A percentile compares a stretch with the other conserved stretches of the same genome.
These are phyloP conservation scores for Starmerella stigmatis DNA, from an alignment of 805 yeast genomes.

Conservation along the genomic window DNA sequence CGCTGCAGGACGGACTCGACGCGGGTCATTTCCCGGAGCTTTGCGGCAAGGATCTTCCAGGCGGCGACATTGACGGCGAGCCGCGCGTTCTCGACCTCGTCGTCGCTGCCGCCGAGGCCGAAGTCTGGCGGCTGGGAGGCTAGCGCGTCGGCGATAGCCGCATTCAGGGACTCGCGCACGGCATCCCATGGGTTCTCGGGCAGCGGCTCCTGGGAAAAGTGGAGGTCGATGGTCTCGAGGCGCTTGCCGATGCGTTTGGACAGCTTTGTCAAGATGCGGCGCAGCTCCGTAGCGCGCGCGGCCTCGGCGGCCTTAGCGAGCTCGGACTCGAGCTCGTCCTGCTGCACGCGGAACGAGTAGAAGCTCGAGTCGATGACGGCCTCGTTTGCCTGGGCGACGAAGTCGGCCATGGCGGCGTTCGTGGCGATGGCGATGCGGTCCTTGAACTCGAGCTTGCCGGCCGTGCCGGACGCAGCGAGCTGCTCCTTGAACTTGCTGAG, in stretches of 20 bases:
- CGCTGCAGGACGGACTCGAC: constrained; percentile 57
- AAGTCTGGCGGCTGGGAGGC: constrained; percentile 35
- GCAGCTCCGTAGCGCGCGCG: constrained; percentile 26
- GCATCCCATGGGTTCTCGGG: constrained; percentile 59
- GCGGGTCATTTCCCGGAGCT: constrained; percentile 50
- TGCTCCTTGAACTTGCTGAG: constrained; percentile 26
- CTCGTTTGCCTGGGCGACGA: constrained; percentile 30
- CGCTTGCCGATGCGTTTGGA: constrained; percentile 27
- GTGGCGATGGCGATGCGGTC: constrained; percentile 27
- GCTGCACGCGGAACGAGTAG: constrained; percentile 23
- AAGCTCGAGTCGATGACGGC: constrained; percentile 31
- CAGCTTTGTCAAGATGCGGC: constrained; percentile 36
- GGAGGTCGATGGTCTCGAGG: constrained; percentile 30
- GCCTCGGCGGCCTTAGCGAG: constrained; percentile 30
- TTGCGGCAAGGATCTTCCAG: constrained; percentile 55
- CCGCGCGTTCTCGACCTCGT: constrained; percentile 36
- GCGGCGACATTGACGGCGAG: constrained; percentile 42
- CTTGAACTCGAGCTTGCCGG: constrained; percentile 19
- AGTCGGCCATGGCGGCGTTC: constrained; percentile 24
- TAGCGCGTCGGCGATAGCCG: constrained; percentile 29
- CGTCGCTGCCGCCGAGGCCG: constrained; percentile 47
- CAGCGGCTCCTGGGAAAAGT: constrained; percentile 33
- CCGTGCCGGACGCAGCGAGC: constrained; percentile 7
- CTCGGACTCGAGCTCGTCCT: constrained; percentile 28
- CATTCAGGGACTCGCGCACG: constrained; percentile 38